Conservation (phyloP, 805 yeast species). For the Pichia rugopelliculosa region DNA sequence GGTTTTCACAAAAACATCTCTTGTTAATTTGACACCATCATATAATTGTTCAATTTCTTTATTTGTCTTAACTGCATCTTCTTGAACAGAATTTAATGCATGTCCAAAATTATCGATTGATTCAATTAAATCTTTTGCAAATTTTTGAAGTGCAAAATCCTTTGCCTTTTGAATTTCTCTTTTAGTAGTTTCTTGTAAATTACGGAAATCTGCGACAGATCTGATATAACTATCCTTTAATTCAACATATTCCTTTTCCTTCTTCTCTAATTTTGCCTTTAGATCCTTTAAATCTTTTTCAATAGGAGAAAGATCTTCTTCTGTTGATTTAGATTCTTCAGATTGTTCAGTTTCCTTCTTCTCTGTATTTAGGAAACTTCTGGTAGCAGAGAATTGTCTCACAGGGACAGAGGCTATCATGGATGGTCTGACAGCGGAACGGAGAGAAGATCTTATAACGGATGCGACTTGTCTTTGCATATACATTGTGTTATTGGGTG, state of each 20-base stretch:
- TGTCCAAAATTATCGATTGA: constrained; percentile 86
- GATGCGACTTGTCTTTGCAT: constrained; percentile 25
- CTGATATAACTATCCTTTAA: constrained; percentile 77
- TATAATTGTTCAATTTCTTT: constrained; percentile 65
- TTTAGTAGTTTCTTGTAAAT: constrained; percentile 83
- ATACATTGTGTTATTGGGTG: constrained; percentile 1
- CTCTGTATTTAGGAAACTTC: constrained; percentile 26
- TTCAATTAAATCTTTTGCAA: constrained; percentile 83
- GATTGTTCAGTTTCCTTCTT: constrained; percentile 12
- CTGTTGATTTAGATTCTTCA: constrained; percentile 13
- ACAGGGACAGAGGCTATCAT: background rate
- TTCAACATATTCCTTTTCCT: constrained; percentile 69
- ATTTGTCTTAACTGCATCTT: constrained; percentile 50
- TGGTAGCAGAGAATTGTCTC: constrained; percentile 21
- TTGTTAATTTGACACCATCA: constrained; percentile 89
- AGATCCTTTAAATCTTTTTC: constrained; percentile 33
- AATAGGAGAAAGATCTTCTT: constrained; percentile 19
- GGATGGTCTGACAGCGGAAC: constrained; percentile 11
- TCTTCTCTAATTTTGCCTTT: constrained; percentile 47
- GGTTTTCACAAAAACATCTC: constrained; percentile 78
- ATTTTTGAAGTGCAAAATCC: constrained; percentile 87
- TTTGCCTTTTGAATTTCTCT: constrained; percentile 79
- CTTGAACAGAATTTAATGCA: constrained; percentile 67
- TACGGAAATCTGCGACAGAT: constrained; percentile 87
- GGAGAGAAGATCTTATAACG: constrained; percentile 13